phyloP scores from a whole-genome alignment of 2,329 filamentous ascomycete genomes.

The Penicillium sumatraense region DNA sequence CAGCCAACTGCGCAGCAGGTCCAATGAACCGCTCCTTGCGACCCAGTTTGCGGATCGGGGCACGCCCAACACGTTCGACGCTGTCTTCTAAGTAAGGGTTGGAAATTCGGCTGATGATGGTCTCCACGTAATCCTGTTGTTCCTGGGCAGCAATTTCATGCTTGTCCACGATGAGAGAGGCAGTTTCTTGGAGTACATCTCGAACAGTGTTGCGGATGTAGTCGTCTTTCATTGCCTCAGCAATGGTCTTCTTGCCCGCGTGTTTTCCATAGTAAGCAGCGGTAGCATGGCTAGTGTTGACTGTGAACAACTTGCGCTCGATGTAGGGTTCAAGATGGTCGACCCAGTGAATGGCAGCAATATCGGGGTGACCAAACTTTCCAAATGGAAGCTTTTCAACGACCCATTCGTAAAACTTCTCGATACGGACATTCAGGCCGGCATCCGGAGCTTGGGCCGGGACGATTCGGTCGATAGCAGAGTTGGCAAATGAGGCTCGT shows the following conservation, averaged over 20 bases:
- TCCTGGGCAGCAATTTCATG: conserved; percentile 76
- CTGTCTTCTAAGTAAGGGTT: conserved; percentile 92
- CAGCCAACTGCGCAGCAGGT: conserved; percentile 85
- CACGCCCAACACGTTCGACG: conserved; percentile 93
- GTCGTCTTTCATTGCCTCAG: conserved; percentile 82
- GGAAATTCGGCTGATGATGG: conserved; percentile 89
- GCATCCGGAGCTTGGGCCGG: conserved; percentile 81
- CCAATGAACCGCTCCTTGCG: conserved; percentile 96
- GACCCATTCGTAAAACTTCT: conserved; percentile 99
- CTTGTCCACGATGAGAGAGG: conserved; percentile 82
- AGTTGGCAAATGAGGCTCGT: conserved; percentile 92
- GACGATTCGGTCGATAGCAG: conserved; percentile 97
- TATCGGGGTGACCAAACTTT: conserved; percentile 69
- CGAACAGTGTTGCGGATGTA: conserved; percentile 80
- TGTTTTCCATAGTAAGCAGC: conserved; percentile 95
- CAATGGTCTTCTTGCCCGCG: conserved; percentile 82
- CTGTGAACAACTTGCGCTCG: conserved; percentile 98
- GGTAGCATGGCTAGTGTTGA: conserved; percentile 97
- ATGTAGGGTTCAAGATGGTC: conserved; percentile 92
- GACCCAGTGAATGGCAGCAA: conserved; percentile 92
- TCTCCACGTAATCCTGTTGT: conserved; percentile 85
- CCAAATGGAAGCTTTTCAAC: conserved; percentile 87
- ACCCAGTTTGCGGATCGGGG: conserved; percentile 88
- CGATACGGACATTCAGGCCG: conserved; percentile 89
- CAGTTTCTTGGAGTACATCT: conserved; percentile 82